A percentile compares a stretch with the other conserved stretches of the same genome.
Evolutionary conservation across 176 grass and related monocot species (phyloP).

Genomic region (Musa itinerans): DNA sequence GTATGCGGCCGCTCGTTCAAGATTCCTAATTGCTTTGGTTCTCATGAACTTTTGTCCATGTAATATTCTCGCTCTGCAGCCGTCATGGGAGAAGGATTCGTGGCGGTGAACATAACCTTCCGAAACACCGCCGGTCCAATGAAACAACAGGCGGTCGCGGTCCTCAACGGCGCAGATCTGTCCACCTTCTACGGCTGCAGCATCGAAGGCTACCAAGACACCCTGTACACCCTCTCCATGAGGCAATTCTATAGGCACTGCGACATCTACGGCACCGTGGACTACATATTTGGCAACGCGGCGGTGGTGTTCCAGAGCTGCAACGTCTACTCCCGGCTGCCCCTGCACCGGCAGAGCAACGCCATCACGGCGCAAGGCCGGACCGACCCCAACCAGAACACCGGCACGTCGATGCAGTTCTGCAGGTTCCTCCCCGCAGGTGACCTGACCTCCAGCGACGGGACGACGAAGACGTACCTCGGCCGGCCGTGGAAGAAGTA

Average conservation of each 20-base stretch:
- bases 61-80: conserved; percentile 30
- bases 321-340: conserved; percentile 54
- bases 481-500: conserved; percentile 74
- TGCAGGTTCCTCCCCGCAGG: conserved; percentile 48
- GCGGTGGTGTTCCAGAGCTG: conserved; percentile 80
- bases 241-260: conserved; percentile 85
- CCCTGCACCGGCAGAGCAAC: conserved; percentile 70
- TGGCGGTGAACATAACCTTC: conserved; percentile 91
- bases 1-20: conserved; percentile 17
- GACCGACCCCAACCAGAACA: conserved; percentile 92
- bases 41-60: neutral
- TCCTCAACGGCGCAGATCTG: conserved; percentile 54
- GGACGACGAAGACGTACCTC: conserved; percentile 41
- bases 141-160: conserved; percentile 84
- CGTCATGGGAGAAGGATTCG: conserved; percentile 73
- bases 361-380: conserved; percentile 81
- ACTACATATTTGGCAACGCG: conserved; percentile 92
- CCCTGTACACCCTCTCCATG: conserved; percentile 78
- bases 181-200: conserved; percentile 93
- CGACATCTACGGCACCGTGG: conserved; percentile 91
- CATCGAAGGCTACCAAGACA: conserved; percentile 96
- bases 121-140: conserved; percentile 58
- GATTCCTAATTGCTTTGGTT: neutral
- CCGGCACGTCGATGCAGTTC: conserved; percentile 56
- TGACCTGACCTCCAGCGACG: conserved; percentile 44